A percentile compares a stretch with the other conserved stretches of the same genome.
These are phyloP conservation scores for Mortierella sp. DNA, from an alignment of 371 early-diverging fungal genomes.

Conservation along the genomic window DNA sequence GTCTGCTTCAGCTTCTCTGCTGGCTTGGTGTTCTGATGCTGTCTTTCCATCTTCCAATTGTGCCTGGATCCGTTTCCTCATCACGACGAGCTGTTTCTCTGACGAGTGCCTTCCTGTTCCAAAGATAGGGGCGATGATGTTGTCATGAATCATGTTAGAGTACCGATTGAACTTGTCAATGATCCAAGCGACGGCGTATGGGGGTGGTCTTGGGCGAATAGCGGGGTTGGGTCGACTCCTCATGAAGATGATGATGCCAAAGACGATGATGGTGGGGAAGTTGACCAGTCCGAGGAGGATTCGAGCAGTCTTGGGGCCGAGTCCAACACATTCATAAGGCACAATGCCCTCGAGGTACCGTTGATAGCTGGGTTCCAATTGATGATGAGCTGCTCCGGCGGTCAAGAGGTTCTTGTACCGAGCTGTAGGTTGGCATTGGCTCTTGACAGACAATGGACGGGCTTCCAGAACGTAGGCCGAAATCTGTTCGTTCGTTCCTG, in stretches of 20 bases:
- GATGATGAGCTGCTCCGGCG: constrained; percentile 32
- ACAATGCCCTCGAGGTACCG: constrained; percentile 27
- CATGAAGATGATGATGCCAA: constrained; percentile 9
- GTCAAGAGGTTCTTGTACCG: constrained; percentile 46
- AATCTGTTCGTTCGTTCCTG: constrained; percentile 1
- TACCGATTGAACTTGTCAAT: constrained; percentile 13
- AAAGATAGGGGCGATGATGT: constrained; percentile 26
- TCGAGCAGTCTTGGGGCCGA: constrained; percentile 18
- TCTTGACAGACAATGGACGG: constrained; percentile 19
- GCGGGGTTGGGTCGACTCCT: constrained; percentile 11
- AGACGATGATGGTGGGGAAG: constrained; percentile 18
- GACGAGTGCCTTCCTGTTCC: constrained; percentile 36
- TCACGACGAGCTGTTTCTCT: constrained; percentile 3
- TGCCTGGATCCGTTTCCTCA: constrained; percentile 18
- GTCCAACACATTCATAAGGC: constrained; percentile 28
- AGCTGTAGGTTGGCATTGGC: constrained; percentile 26
- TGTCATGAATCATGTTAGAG: constrained; percentile 22
- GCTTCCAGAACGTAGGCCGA: constrained; percentile 28
- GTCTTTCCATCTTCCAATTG: constrained; percentile 9
- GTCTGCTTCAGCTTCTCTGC: constrained; percentile 14
- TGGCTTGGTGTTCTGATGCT: constrained; percentile 1
- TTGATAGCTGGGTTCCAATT: constrained; percentile 36
- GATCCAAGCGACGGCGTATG: constrained; percentile 24
- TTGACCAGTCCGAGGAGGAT: constrained; percentile 6
- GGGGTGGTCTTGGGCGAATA: constrained; percentile 4